phyloP scores from a whole-genome alignment of 176 grass and related monocot species.

The Musa itinerans region DNA sequence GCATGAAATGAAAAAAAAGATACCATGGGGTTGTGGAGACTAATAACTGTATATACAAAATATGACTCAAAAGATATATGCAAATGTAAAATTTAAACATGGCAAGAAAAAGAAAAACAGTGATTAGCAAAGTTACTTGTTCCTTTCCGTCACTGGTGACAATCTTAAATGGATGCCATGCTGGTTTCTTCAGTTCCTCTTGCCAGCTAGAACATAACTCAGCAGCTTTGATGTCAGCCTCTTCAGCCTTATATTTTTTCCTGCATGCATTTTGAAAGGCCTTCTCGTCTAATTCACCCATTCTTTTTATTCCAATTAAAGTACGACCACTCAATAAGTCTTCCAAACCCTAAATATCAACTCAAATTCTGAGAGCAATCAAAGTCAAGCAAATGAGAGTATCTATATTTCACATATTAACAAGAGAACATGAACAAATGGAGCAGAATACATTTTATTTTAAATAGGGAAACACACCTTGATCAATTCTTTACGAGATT shows the following conservation, averaged over 20 bases:
- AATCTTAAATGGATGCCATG: constrained; percentile 89
- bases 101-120: not conserved
- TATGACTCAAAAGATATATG: not conserved
- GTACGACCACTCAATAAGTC: constrained; percentile 42
- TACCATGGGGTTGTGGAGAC: not conserved
- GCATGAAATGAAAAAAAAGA: no score
- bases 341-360: constrained; percentile 56
- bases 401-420: not conserved
- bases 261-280: constrained; percentile 62
- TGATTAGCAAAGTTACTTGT: constrained; percentile 36
- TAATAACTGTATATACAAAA: not conserved
- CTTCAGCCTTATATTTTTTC: constrained; percentile 35
- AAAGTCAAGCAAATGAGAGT: not conserved
- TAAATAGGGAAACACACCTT: constrained; percentile 27
- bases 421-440: not conserved
- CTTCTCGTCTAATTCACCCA: constrained; percentile 74
- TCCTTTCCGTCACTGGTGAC: constrained; percentile 30
- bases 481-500: constrained; percentile 72
- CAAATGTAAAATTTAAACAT: not conserved
- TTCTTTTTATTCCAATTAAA: constrained; percentile 77
- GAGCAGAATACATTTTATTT: not conserved
- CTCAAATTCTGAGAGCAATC: not conserved
- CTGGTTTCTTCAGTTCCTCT: constrained; percentile 86
- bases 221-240: constrained; percentile 35
- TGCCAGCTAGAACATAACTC: constrained; percentile 57